These are phyloP conservation scores for Lachnellula hyalina DNA, from an alignment of 2,329 filamentous ascomycete genomes.

Conservation along the genomic window DNA sequence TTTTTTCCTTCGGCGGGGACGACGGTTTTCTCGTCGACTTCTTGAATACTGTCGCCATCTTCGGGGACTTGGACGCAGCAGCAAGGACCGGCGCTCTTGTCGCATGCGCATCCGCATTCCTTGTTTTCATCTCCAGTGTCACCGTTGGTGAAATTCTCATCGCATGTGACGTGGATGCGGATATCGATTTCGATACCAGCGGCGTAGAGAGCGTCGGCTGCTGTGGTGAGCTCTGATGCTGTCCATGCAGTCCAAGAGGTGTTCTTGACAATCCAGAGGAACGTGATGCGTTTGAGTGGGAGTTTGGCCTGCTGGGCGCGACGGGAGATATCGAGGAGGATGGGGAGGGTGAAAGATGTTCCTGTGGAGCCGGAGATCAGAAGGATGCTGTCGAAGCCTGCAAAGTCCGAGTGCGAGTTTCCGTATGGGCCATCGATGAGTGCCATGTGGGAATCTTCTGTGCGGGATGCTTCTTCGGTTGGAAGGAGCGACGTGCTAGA, in stretches of 20 bases:
- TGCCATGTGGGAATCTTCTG: slow-evolving; percentile 31
- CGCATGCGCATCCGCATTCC: slow-evolving; percentile 15
- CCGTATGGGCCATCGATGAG: slow-evolving; percentile 55
- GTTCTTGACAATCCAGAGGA: slow-evolving; percentile 51
- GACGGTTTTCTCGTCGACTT: slow-evolving; percentile 6
- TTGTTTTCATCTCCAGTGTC: neutral
- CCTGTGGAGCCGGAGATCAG: slow-evolving; percentile 58
- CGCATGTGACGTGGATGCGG: slow-evolving; percentile 48
- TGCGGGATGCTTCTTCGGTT: slow-evolving; percentile 6
- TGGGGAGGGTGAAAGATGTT: slow-evolving; percentile 54
- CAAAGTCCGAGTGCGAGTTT: slow-evolving; percentile 45
- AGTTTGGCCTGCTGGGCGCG: slow-evolving; percentile 28
- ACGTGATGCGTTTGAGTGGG: slow-evolving; percentile 45
- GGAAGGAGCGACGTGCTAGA: slow-evolving; percentile 12
- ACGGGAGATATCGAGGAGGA: slow-evolving; percentile 35
- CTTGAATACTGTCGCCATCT: neutral
- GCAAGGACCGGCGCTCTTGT: slow-evolving; percentile 17
- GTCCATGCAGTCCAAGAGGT: slow-evolving; percentile 48
- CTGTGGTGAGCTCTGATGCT: slow-evolving; percentile 21
- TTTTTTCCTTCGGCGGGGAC: neutral
- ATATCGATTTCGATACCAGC: slow-evolving; percentile 45
- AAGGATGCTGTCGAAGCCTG: slow-evolving; percentile 54
- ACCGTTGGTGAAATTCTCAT: slow-evolving; percentile 18
- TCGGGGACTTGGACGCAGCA: slow-evolving; percentile 11
- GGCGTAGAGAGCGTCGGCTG: slow-evolving; percentile 38